Evolutionary conservation across 2,329 filamentous ascomycete species (phyloP).

Genomic region (Rhexocercosporidium sp.): DNA sequence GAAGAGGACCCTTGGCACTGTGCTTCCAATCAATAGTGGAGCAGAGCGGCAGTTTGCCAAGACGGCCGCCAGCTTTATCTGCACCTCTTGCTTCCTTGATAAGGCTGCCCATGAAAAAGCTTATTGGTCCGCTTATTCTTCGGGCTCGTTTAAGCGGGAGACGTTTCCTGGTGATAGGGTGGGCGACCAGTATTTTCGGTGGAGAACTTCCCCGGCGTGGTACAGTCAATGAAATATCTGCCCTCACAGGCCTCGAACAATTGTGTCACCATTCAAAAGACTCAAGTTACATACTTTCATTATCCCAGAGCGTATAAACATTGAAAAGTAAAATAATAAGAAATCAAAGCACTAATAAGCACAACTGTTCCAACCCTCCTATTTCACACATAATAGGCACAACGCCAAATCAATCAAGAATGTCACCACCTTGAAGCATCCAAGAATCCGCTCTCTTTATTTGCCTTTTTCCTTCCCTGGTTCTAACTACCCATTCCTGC

Average conservation of each 20-base stretch:
- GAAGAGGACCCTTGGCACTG: not conserved
- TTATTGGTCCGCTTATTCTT: not conserved
- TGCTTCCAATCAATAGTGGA: not conserved
- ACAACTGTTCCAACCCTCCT: no score
- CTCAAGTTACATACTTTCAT: not conserved
- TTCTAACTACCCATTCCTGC: constrained; percentile 14
- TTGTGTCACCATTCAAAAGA: not conserved
- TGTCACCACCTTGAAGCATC: constrained; percentile 6
- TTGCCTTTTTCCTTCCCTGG: constrained; percentile 16
- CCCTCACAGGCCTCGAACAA: not conserved
- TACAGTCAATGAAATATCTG: no score
- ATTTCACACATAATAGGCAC: no score
- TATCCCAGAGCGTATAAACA: no score
- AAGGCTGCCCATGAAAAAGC: not conserved
- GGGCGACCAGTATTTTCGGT: no score
- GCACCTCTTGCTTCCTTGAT: not conserved
- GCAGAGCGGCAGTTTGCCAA: constrained; percentile 1
- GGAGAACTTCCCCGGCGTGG: no score
- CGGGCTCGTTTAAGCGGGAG: not conserved
- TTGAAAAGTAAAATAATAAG: no score
- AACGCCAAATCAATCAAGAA: constrained; percentile 16
- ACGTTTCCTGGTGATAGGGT: not conserved
- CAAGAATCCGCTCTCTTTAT: constrained; percentile 23
- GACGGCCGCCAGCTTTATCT: not conserved
- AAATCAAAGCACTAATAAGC: no score